A percentile compares a stretch with the other conserved stretches of the same genome.
These are phyloP conservation scores for Diaporthe eres DNA, from an alignment of 2,329 filamentous ascomycete species.

Conservation along the genomic window DNA sequence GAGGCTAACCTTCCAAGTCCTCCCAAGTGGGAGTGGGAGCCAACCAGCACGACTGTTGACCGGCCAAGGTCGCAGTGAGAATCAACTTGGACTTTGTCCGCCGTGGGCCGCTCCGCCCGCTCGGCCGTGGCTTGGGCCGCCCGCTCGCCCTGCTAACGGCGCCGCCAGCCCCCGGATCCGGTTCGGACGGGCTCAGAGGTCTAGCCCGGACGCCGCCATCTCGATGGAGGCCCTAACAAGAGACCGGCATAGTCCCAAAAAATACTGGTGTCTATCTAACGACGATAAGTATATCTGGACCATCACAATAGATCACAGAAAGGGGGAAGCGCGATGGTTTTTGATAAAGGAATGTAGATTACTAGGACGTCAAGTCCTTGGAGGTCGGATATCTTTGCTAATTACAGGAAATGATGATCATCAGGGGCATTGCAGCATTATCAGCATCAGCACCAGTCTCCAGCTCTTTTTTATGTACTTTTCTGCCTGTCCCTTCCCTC, in stretches of 20 bases:
- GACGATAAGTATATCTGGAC: not conserved
- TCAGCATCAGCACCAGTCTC: conserved; percentile 35
- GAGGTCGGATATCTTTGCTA: conserved; percentile 35
- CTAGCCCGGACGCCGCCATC: not conserved
- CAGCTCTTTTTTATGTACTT: conserved; percentile 29
- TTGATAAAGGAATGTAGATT: conserved; percentile 33
- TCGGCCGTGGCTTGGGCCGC: conserved; percentile 6
- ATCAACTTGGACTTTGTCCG: not conserved
- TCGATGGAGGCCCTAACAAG: not conserved
- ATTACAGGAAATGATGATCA: conserved; percentile 32
- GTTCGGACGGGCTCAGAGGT: not conserved
- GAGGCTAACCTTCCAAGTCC: not conserved
- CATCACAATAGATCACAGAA: not conserved
- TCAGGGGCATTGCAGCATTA: conserved; percentile 30
- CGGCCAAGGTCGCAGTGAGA: not conserved
- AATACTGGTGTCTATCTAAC: not conserved
- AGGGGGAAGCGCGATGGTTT: not conserved
- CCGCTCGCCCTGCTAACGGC: conserved; percentile 11
- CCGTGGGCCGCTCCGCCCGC: conserved; percentile 1
- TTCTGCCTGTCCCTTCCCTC: not conserved
- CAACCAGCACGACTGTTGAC: not conserved
- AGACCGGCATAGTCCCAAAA: not conserved
- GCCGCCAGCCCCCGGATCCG: conserved; percentile 17
- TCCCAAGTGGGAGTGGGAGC: not conserved
- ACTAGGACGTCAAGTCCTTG: conserved; percentile 34